Evolutionary conservation across 768 basidiomycete genomes (phyloP).

Genomic region (Xerocomellus intermedius): DNA sequence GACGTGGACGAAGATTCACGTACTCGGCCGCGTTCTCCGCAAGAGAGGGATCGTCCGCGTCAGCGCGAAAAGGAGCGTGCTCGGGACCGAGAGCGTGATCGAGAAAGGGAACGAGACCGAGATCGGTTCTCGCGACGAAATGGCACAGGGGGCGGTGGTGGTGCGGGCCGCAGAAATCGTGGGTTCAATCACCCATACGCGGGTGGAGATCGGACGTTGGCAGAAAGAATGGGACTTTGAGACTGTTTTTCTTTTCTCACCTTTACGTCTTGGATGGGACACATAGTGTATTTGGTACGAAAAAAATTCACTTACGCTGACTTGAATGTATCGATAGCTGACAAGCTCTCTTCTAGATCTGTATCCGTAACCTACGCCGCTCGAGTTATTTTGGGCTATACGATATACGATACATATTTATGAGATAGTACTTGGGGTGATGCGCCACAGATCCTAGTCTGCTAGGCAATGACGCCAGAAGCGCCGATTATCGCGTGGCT

Average conservation of each 20-base stretch:
- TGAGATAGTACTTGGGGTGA: not conserved
- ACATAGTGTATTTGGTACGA: slow-evolving; percentile 41
- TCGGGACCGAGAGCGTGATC: slow-evolving; percentile 36
- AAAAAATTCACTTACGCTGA: slow-evolving; percentile 6
- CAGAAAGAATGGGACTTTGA: slow-evolving; percentile 79
- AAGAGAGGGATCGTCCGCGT: slow-evolving; percentile 40
- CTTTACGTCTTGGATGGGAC: slow-evolving; percentile 24
- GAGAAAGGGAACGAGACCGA: slow-evolving; percentile 37
- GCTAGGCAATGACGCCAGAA: not conserved
- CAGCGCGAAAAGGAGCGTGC: slow-evolving; percentile 37
- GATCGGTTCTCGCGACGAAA: slow-evolving; percentile 42
- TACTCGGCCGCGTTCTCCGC: slow-evolving; percentile 42
- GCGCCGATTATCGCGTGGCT: not conserved
- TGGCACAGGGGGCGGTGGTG: slow-evolving; percentile 41
- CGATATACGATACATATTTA: slow-evolving; percentile 31
- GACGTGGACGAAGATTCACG: slow-evolving; percentile 57
- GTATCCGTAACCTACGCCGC: slow-evolving; percentile 34
- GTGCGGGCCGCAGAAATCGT: slow-evolving; percentile 37
- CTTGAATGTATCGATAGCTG: slow-evolving; percentile 32
- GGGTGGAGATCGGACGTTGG: slow-evolving; percentile 73
- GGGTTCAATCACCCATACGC: slow-evolving; percentile 36
- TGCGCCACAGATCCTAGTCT: slow-evolving; percentile 9
- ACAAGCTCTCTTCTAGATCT: slow-evolving; percentile 26
- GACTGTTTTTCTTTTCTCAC: slow-evolving; percentile 14
- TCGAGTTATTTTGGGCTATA: slow-evolving; percentile 21